Conservation (phyloP, 106 monocot species). For the Dioscorea alata region DNA sequence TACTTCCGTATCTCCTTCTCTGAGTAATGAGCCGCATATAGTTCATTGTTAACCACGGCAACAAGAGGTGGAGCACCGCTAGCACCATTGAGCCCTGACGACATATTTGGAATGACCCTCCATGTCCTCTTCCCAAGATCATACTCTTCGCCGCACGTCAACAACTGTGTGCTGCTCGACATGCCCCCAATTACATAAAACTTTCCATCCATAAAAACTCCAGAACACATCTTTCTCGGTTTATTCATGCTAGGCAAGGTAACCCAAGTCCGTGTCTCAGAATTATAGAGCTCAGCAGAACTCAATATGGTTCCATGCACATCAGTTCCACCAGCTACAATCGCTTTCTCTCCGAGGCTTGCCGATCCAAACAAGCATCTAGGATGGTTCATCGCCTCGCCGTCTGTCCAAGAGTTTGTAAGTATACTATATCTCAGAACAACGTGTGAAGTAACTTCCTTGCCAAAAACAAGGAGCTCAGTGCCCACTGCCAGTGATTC, state of each 20-base stretch:
- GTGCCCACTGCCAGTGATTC: conserved; percentile 84
- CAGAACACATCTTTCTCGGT: conserved; percentile 73
- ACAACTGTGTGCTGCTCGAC: conserved; percentile 24
- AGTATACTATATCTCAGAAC: conserved; percentile 68
- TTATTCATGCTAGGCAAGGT: conserved; percentile 62
- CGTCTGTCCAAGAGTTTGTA: conserved; percentile 60
- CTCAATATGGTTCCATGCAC: conserved; percentile 32
- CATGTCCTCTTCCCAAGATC: conserved; percentile 49
- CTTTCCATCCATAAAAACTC: conserved; percentile 77
- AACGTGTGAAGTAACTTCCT: conserved; percentile 40
- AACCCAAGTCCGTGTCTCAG: conserved; percentile 56
- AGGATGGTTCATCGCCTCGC: conserved; percentile 57
- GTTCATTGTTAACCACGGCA: conserved; percentile 68
- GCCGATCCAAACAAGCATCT: conserved; percentile 86
- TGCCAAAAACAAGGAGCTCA: conserved; percentile 75
- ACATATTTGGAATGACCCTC: conserved; percentile 73
- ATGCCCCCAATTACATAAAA: conserved; percentile 86
- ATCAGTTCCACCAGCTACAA: conserved; percentile 69
- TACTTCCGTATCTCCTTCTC: conserved; percentile 63
- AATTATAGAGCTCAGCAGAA: conserved; percentile 78
- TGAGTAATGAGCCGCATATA: conserved; percentile 68
- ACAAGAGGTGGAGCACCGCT: conserved; percentile 78
- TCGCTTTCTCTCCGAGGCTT: conserved; percentile 62
- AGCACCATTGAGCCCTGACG: conserved; percentile 44
- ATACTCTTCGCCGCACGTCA: conserved; percentile 80